A percentile compares a stretch with the other conserved stretches of the same genome.
Evolutionary conservation across 1,284 basidiomycete species (phyloP).

Genomic region (Takashimella koratensis): DNA sequence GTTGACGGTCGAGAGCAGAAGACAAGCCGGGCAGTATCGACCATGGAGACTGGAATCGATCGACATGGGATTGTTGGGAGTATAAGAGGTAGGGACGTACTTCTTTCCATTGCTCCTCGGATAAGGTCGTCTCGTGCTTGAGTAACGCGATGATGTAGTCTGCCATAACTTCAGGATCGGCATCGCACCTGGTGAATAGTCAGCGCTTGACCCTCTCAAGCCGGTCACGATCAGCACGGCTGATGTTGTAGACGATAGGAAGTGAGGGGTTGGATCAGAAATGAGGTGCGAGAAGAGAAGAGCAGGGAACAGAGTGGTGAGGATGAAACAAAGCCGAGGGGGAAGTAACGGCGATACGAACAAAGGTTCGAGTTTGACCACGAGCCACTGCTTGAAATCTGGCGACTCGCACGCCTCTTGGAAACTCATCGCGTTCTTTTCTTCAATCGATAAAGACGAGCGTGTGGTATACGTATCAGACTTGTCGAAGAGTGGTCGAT

Average conservation of each 20-base stretch:
- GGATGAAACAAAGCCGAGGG: background rate
- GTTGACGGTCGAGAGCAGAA: too few relatives aligned
- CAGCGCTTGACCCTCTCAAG: slow-evolving; percentile 6
- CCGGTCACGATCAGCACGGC: background rate
- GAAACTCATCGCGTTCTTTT: slow-evolving; percentile 42
- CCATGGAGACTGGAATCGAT: too few relatives aligned
- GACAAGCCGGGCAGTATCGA: too few relatives aligned
- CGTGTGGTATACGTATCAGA: too few relatives aligned
- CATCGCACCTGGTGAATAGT: slow-evolving; percentile 70
- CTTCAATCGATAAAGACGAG: too few relatives aligned
- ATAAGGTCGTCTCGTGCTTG: slow-evolving; percentile 70
- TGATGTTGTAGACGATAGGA: background rate
- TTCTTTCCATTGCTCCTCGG: slow-evolving; percentile 74
- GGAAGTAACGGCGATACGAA: slow-evolving; percentile 45
- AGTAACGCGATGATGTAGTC: slow-evolving; percentile 94
- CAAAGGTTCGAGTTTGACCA: slow-evolving; percentile 81
- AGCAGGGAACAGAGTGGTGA: background rate
- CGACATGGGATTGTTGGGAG: too few relatives aligned
- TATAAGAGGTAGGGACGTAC: slow-evolving; percentile 34
- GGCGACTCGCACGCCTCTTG: slow-evolving; percentile 33
- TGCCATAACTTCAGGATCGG: slow-evolving; percentile 86
- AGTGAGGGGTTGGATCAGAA: background rate
- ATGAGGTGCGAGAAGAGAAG: slow-evolving; percentile 19
- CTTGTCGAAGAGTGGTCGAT: too few relatives aligned
- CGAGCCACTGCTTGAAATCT: slow-evolving; percentile 62